Percentiles rank a stretch among this genome's conserved stretches.
phyloP scores from a whole-genome alignment of 192 early-diverging fungal species.

The Entomortierella parvispora region DNA sequence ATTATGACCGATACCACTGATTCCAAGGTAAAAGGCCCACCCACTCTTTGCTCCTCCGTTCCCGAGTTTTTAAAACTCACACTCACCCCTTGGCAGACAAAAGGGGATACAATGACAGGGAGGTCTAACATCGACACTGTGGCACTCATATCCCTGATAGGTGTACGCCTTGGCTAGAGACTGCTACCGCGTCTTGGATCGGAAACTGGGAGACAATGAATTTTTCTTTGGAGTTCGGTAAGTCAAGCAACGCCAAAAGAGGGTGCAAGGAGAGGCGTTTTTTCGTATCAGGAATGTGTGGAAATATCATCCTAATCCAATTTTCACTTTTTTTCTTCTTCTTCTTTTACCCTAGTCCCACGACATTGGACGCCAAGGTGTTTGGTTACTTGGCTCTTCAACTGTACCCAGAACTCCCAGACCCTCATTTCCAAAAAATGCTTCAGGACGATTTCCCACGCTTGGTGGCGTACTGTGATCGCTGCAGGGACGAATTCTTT shows the following conservation, averaged over 20 bases:
- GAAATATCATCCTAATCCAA: too few species aligned
- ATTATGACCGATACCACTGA: slow-evolving; percentile 20
- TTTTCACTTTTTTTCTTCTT: background rate
- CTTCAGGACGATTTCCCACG: slow-evolving; percentile 74
- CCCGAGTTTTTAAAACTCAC: too few species aligned
- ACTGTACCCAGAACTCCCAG: slow-evolving; percentile 76
- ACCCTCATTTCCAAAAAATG: slow-evolving; percentile 72
- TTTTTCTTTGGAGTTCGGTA: slow-evolving; percentile 87
- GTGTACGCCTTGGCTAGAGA: slow-evolving; percentile 78
- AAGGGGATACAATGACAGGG: too few species aligned
- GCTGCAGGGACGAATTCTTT: slow-evolving; percentile 60
- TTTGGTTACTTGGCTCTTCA: slow-evolving; percentile 89
- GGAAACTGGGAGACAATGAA: slow-evolving; percentile 76
- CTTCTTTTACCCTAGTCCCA: slow-evolving; percentile 55
- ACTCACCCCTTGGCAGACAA: too few species aligned
- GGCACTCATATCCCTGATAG: slow-evolving; percentile 52
- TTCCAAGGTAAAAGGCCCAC: slow-evolving; percentile 18
- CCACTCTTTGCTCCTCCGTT: too few species aligned
- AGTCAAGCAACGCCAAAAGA: slow-evolving; percentile 3
- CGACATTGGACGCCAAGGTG: slow-evolving; percentile 81
- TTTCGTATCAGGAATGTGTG: too few species aligned
- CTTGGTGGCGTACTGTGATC: slow-evolving; percentile 69
- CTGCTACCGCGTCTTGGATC: slow-evolving; percentile 71
- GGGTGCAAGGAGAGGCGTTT: background rate
- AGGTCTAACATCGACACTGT: too few species aligned